Evolutionary conservation across 805 yeast genomes (phyloP).

Genomic region (Hanseniaspora clermontiae): DNA sequence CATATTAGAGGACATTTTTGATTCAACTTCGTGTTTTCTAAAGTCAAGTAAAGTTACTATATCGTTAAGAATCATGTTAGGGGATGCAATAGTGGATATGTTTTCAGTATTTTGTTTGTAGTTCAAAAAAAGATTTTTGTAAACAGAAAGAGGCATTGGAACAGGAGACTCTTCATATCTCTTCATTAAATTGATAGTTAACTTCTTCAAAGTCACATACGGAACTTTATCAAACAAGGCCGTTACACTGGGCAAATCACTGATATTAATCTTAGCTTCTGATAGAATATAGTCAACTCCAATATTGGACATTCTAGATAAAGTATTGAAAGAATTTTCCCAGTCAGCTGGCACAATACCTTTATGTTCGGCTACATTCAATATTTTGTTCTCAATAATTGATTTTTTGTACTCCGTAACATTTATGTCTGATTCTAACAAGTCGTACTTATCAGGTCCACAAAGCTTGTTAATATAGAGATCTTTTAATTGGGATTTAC

Average conservation of each 20-base stretch:
- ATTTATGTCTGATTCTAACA: not conserved
- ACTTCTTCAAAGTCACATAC: conserved; percentile 1
- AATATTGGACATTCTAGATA: not conserved
- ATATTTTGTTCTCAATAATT: not conserved
- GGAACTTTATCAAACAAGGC: not conserved
- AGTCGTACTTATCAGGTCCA: not conserved
- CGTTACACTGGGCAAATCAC: not conserved
- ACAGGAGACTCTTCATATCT: not conserved
- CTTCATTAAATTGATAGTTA: not conserved
- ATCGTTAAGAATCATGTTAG: not conserved
- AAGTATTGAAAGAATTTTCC: not conserved
- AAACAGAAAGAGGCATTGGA: not conserved
- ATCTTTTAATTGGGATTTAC: not conserved
- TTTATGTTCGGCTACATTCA: not conserved
- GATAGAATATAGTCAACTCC: not conserved
- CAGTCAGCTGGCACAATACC: not conserved
- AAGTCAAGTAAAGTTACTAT: not conserved
- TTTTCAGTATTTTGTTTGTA: not conserved
- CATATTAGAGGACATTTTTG: not conserved
- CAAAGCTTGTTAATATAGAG: not conserved
- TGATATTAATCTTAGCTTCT: not conserved
- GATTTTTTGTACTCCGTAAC: not conserved
- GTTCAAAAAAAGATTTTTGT: not conserved
- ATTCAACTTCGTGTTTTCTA: not conserved
- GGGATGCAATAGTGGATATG: not conserved